A percentile compares a stretch with the other conserved stretches of the same genome.
phyloP scores from a whole-genome alignment of 164 flowering plant genomes.

The Santalum album region DNA sequence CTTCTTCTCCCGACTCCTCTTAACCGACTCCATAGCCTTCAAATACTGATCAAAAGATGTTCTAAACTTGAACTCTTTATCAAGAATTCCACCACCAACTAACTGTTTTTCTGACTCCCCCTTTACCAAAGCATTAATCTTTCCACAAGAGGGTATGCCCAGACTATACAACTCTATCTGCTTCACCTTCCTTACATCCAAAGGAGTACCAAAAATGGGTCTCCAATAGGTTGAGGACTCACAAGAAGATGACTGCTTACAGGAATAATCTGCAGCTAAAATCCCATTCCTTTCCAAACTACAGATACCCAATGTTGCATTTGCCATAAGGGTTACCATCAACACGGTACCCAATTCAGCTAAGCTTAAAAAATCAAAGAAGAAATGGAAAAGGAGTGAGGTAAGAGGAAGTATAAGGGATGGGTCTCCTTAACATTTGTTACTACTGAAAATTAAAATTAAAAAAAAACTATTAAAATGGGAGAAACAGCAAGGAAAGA shows the following conservation, averaged over 20 bases:
- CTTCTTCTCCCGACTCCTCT: constrained; percentile 13
- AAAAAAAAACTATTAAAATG: too few relatives aligned
- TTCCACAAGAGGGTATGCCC: constrained; percentile 2
- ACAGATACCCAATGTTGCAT: constrained; percentile 23
- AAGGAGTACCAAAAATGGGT: constrained; percentile 20
- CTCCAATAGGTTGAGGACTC: constrained; percentile 17
- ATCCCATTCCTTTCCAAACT: constrained; percentile 19
- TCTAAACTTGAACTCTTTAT: constrained; percentile 51
- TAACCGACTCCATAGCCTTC: constrained; percentile 76
- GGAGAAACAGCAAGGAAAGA: too few relatives aligned
- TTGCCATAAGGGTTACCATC: constrained; percentile 9
- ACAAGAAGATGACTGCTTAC: constrained; percentile 6
- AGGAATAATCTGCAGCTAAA: constrained; percentile 7
- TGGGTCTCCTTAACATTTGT: too few relatives aligned
- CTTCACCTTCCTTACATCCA: constrained; percentile 13
- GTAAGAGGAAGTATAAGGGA: too few relatives aligned
- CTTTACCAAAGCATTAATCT: constrained; percentile 16
- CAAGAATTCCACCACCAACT: constrained; percentile 22
- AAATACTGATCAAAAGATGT: constrained; percentile 73
- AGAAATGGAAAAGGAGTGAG: too few relatives aligned
- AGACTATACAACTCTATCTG: constrained; percentile 1
- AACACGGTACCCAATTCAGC: background rate
- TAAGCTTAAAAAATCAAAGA: too few relatives aligned
- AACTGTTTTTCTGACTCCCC: constrained; percentile 11
- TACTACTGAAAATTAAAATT: too few relatives aligned